A percentile compares a stretch with the other conserved stretches of the same genome.
phyloP scores from a whole-genome alignment of 768 basidiomycete genomes.

The Psilocybe subaeruginosa region DNA sequence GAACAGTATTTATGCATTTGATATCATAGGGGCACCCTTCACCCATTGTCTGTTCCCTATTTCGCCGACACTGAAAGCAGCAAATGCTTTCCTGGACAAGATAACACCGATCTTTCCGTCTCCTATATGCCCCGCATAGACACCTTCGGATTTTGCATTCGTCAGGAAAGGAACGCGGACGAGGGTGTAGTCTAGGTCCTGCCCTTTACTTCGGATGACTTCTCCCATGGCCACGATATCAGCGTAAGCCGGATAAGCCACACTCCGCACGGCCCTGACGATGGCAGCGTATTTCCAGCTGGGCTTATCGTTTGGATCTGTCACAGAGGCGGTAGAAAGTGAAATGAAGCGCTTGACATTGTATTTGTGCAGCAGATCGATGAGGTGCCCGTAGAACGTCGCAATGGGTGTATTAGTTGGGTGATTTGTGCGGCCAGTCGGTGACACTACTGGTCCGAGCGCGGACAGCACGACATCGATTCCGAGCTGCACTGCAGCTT shows the following conservation, averaged over 20 bases:
- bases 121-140: slow-evolving; percentile 68
- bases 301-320: slow-evolving; percentile 61
- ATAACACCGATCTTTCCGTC: slow-evolving; percentile 55
- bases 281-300: slow-evolving; percentile 47
- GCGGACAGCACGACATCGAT: slow-evolving; percentile 69
- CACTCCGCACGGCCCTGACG: slow-evolving; percentile 40
- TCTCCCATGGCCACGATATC: slow-evolving; percentile 71
- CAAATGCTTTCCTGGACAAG: slow-evolving; percentile 63
- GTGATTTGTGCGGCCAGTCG: slow-evolving; percentile 31
- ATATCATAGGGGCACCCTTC: slow-evolving; percentile 49
- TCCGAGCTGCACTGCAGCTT: slow-evolving; percentile 50
- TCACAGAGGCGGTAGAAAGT: slow-evolving; percentile 69
- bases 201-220: slow-evolving; percentile 48
- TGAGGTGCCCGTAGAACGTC: slow-evolving; percentile 55
- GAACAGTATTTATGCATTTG: slow-evolving; percentile 19
- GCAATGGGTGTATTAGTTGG: slow-evolving; percentile 62
- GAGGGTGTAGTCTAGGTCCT: slow-evolving; percentile 68
- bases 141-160: slow-evolving; percentile 44
- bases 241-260: slow-evolving; percentile 62
- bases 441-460: slow-evolving; percentile 48
- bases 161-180: slow-evolving; percentile 68
- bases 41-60: slow-evolving; percentile 64
- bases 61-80: slow-evolving; percentile 61
- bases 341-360: slow-evolving; percentile 61
- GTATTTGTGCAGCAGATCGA: slow-evolving; percentile 57